Evolutionary conservation across 2,329 filamentous ascomycete species (phyloP), one percentile per base, ranked within the genome.

Genomic region (Diatrype stigma): DNA sequence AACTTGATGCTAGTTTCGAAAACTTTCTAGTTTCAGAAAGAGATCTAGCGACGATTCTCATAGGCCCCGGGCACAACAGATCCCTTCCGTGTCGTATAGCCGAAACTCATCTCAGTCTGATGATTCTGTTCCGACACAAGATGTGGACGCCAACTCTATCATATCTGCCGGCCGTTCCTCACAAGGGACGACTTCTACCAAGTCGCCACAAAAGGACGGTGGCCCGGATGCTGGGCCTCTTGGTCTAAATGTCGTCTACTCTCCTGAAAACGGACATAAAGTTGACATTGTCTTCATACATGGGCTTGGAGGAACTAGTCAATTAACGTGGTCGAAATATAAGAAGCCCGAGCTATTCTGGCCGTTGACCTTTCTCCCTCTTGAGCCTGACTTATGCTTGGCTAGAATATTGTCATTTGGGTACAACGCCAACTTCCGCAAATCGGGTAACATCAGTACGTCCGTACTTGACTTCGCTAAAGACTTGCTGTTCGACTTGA

Each of bases 241-340:
- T 22, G 54, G 56, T 19, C 48, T 59, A 8, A 59, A 56, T 22
- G 52, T 59, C 1, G 46, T 59, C 14, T 57, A 59, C 48, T 51
- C 51, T 11, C 56, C 55, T 12, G 37, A 55, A 38, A 48, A 57
- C 50, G 48, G 26, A 6, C 53, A 44, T 11, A 56, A 52, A 11
- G 58, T 55, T 1, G 65, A 69, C 42, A 61, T 70, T 8, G 50
- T 70, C 1, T 67, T 68, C 48, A 59, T 70, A 2, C 67, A 70
- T 51, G 67, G 68, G 1, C 53, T 70, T 6, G 67, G 68, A 0
- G 68, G 68, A 2, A 62, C 57, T 7, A 64, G 63, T 44, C 50
- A 51, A 1, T 48, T 45, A 48, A 67, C 67, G 14, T 71, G 68
- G 67, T 67, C 58, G 0, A 55, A 62, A 22, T 46, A 65, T 26